Conservation (phyloP, 805 yeast genomes). For the Wickerhamomyces alni region DNA sequence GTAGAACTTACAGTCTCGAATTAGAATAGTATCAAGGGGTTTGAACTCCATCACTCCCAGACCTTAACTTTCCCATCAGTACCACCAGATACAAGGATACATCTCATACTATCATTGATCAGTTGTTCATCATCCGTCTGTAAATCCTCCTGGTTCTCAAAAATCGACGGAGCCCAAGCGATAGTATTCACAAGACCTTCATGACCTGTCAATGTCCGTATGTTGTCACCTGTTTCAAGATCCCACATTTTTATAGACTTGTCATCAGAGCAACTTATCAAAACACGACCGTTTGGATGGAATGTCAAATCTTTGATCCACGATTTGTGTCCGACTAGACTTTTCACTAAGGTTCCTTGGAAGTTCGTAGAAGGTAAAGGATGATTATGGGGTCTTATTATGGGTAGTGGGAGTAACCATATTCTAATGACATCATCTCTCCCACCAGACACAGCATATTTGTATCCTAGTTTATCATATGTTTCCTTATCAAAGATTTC, state of each 20-base stretch:
- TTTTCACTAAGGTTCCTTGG: slow-evolving; percentile 51
- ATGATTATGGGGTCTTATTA: slow-evolving; percentile 43
- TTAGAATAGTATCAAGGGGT: no score
- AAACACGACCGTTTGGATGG: slow-evolving; percentile 71
- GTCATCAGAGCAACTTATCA: slow-evolving; percentile 77
- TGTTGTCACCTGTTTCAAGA: slow-evolving; percentile 40
- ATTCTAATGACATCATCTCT: slow-evolving; percentile 69
- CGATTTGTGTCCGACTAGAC: slow-evolving; percentile 70
- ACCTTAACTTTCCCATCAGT: slow-evolving; percentile 88
- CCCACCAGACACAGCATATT: slow-evolving; percentile 72
- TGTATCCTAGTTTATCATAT: slow-evolving; percentile 45
- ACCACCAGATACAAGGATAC: slow-evolving; percentile 85
- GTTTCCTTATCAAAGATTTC: slow-evolving; percentile 17
- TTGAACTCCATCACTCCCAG: slow-evolving; percentile 81
- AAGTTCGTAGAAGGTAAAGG: slow-evolving; percentile 57
- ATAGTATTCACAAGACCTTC: slow-evolving; percentile 72
- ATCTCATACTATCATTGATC: slow-evolving; percentile 46
- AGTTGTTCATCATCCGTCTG: slow-evolving; percentile 23
- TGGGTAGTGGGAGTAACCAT: slow-evolving; percentile 75
- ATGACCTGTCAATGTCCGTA: slow-evolving; percentile 52
- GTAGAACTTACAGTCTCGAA: no score
- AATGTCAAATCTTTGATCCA: slow-evolving; percentile 72
- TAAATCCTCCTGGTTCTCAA: slow-evolving; percentile 22
- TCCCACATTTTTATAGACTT: slow-evolving; percentile 77
- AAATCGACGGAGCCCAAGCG: slow-evolving; percentile 43